A percentile compares a stretch with the other conserved stretches of the same genome.
These are phyloP conservation scores for Poa pratensis DNA, from an alignment of 176 grass and related monocot genomes.

Conservation along the genomic window DNA sequence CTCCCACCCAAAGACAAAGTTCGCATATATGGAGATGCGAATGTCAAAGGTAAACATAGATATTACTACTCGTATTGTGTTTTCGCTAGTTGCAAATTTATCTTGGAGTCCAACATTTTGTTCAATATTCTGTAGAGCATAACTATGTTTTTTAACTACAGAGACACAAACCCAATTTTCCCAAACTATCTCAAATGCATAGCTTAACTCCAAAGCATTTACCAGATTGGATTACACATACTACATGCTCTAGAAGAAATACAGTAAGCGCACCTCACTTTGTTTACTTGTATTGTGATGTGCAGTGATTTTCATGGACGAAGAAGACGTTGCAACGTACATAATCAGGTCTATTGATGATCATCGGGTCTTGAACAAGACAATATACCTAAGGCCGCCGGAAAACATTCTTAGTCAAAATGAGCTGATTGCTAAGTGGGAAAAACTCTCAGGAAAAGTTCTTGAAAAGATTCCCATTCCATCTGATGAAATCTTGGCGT, in stretches of 20 bases:
- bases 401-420: slow-evolving; percentile 65
- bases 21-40: slow-evolving; percentile 49
- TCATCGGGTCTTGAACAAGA: slow-evolving; percentile 67
- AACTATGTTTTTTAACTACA: neutral
- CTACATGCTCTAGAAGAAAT: neutral
- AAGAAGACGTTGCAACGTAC: slow-evolving; percentile 59
- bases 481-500: slow-evolving; percentile 47
- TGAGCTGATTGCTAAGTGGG: slow-evolving; percentile 60
- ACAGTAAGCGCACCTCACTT: neutral
- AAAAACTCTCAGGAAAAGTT: slow-evolving; percentile 58
- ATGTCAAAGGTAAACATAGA: slow-evolving; percentile 44
- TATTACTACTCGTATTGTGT: neutral
- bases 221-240: neutral
- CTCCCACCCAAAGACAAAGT: slow-evolving; percentile 64
- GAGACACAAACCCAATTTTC: neutral
- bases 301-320: slow-evolving; percentile 54
- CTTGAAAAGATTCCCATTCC: slow-evolving; percentile 50
- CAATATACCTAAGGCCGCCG: slow-evolving; percentile 51
- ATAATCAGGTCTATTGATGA: slow-evolving; percentile 61
- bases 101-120: neutral
- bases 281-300: neutral
- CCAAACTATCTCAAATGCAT: neutral
- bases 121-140: neutral
- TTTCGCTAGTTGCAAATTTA: neutral
- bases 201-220: neutral